Evolutionary conservation across 1,284 basidiomycete genomes (phyloP).

Genomic region (Sanghuangporus baumii): DNA sequence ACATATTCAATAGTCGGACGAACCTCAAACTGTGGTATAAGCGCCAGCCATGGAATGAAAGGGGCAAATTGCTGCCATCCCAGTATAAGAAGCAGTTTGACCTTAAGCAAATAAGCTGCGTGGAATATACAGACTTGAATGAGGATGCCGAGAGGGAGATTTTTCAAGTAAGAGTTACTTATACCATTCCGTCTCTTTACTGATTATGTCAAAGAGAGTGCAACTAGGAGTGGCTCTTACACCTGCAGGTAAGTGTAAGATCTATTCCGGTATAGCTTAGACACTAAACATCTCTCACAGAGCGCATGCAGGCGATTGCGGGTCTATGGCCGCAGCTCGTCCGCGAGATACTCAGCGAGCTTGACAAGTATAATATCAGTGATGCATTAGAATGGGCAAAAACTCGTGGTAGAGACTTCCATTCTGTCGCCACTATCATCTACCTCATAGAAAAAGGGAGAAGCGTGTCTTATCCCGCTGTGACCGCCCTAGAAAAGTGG

Average conservation of each 20-base stretch:
- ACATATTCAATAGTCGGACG: slow-evolving; percentile 5
- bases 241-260: slow-evolving; percentile 45
- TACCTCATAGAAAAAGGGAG: slow-evolving; percentile 51
- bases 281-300: slow-evolving; percentile 29
- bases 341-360: slow-evolving; percentile 37
- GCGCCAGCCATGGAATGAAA: background rate
- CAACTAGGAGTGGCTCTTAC: slow-evolving; percentile 69
- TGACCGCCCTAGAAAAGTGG: slow-evolving; percentile 54
- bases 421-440: slow-evolving; percentile 58
- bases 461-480: slow-evolving; percentile 43
- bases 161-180: slow-evolving; percentile 40
- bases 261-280: background rate
- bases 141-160: slow-evolving; percentile 63
- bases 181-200: background rate
- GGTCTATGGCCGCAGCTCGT: slow-evolving; percentile 58
- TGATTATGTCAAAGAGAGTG: slow-evolving; percentile 36
- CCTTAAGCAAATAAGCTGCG: slow-evolving; percentile 55
- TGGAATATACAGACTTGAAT: slow-evolving; percentile 60
- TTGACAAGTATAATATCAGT: slow-evolving; percentile 18
- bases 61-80: slow-evolving; percentile 8
- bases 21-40: slow-evolving; percentile 18
- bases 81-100: slow-evolving; percentile 33
- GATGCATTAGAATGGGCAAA: slow-evolving; percentile 55
- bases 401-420: slow-evolving; percentile 63
- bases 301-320: slow-evolving; percentile 66